These are phyloP conservation scores for Pseudogymnoascus verrucosus DNA, from an alignment of 2,329 filamentous ascomycete species.

Conservation along the genomic window DNA sequence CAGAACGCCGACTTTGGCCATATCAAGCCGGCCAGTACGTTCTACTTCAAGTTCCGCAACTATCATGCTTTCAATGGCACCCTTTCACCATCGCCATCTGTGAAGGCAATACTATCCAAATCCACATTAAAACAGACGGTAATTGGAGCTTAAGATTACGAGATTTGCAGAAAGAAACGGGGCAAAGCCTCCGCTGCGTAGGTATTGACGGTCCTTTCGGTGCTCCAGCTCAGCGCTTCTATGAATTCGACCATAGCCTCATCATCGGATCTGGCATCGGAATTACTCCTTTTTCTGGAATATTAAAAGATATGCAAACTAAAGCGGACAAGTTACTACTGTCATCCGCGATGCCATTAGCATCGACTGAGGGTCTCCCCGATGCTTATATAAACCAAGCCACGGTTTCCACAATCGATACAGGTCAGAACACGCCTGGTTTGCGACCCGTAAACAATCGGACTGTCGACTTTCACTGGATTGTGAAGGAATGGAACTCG, in stretches of 20 bases:
- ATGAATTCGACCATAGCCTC: conserved; percentile 48
- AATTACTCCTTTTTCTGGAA: conserved; percentile 49
- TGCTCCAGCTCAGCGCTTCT: conserved; percentile 50
- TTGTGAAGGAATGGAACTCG: conserved; percentile 48
- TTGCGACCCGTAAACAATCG: conserved; percentile 28
- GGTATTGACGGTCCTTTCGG: conserved; percentile 51
- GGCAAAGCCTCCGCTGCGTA: conserved; percentile 32
- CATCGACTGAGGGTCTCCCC: too few relatives aligned
- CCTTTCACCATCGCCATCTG: conserved; percentile 52
- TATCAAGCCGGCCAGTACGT: conserved; percentile 41
- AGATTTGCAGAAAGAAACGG: conserved; percentile 32
- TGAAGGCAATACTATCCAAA: conserved; percentile 41
- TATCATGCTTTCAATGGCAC: conserved; percentile 51
- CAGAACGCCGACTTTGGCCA: conserved; percentile 39
- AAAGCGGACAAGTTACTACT: conserved; percentile 31
- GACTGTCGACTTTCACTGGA: conserved; percentile 53
- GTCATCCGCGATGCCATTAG: conserved; percentile 17
- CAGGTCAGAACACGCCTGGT: not conserved
- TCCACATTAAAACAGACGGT: conserved; percentile 52
- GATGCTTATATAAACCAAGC: too few relatives aligned
- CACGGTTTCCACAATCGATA: too few relatives aligned
- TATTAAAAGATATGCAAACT: conserved; percentile 46
- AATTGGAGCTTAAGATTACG: conserved; percentile 45
- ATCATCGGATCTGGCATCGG: conserved; percentile 51
- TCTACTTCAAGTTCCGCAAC: conserved; percentile 44